Base-by-base conservation (phyloP, 139 green algal genomes). In the Bryopsis sp. region DNA sequence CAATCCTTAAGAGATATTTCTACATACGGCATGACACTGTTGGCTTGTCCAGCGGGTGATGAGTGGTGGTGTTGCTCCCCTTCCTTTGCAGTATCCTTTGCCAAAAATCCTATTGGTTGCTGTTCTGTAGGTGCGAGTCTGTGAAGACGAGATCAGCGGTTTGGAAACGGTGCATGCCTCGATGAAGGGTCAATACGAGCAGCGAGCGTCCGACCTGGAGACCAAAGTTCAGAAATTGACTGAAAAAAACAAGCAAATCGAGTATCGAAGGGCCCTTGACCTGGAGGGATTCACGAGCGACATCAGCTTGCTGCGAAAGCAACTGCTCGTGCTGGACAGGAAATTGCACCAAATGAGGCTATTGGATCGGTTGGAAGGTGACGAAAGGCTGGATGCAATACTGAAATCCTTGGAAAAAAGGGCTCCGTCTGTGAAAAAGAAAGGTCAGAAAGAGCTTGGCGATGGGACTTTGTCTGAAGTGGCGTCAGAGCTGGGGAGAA, bases 331-430 rank as follows among this genome's bases (percentile, higher is more conserved):
- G 6, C 78, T 89, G 15, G 86, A 95, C 58, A 72, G 85, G 22
- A 84, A 83, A 68, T 74, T 95, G 66, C 83, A 89, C 37, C 78
- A 89, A 72, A 88, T 89, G 82, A 47, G 83, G 34, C 72, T 95
- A 28, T 50, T 80, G 22, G 72, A 89, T 29, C 69, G 82, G 64
- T 74, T 89, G 34, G 76, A 81, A 15, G 82, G 82, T 38, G 75
- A 86, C 50, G 75, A 89, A 29, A 68, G 78, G 11, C 72, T 89
- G 47, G 82, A 86, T 74, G 58, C 72, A 24, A 82, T 89, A 46
- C 72, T 86, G 43, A 46, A 72, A 36, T 37, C 75, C 24, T 58
- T 89, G 6, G 73, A 82, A 5, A 72, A 79, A 36, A 69, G 70
- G 11, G 76, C 74, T 4, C 46, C 58, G 7, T 34, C 71, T 38